These are phyloP conservation scores for Torrubiellomyces zombiae DNA, from an alignment of 2,329 filamentous ascomycete genomes.

Conservation along the genomic window DNA sequence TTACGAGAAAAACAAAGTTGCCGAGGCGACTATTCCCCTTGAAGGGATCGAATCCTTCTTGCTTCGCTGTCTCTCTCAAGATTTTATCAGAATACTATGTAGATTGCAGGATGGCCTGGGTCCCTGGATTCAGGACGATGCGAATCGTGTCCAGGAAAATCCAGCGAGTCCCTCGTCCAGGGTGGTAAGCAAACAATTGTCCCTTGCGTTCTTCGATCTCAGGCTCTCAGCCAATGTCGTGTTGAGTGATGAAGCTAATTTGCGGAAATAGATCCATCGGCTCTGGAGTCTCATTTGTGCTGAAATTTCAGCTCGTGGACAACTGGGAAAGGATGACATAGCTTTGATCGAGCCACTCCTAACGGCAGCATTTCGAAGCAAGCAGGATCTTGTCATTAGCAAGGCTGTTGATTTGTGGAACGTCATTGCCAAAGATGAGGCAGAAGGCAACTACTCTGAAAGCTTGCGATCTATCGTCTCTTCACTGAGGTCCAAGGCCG, in stretches of 20 bases:
- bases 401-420: slow-evolving; percentile 48
- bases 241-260: too few species aligned
- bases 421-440: slow-evolving; percentile 42
- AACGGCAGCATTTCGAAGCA: slow-evolving; percentile 40
- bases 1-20: slow-evolving; percentile 30
- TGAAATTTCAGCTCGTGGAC: slow-evolving; percentile 18
- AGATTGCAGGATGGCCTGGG: slow-evolving; percentile 45
- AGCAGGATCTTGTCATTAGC: slow-evolving; percentile 36
- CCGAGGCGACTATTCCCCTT: slow-evolving; percentile 23
- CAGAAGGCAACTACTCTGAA: slow-evolving; percentile 45
- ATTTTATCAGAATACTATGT: slow-evolving; percentile 38
- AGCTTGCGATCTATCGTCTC: slow-evolving; percentile 45
- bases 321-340: slow-evolving; percentile 27
- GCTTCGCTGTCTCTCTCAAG: slow-evolving; percentile 26
- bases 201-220: too few species aligned
- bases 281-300: slow-evolving; percentile 34
- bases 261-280: slow-evolving; percentile 23
- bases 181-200: too few species aligned
- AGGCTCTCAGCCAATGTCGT: too few species aligned
- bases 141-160: slow-evolving; percentile 24
- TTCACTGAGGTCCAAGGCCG: slow-evolving; percentile 36
- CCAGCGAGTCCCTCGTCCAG: slow-evolving; percentile 20
- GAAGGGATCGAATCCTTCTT: slow-evolving; percentile 36
- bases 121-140: slow-evolving; percentile 46
- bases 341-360: slow-evolving; percentile 36